Conservation (phyloP, 257 asterid genomes). For the Jacaranda mimosifolia region DNA sequence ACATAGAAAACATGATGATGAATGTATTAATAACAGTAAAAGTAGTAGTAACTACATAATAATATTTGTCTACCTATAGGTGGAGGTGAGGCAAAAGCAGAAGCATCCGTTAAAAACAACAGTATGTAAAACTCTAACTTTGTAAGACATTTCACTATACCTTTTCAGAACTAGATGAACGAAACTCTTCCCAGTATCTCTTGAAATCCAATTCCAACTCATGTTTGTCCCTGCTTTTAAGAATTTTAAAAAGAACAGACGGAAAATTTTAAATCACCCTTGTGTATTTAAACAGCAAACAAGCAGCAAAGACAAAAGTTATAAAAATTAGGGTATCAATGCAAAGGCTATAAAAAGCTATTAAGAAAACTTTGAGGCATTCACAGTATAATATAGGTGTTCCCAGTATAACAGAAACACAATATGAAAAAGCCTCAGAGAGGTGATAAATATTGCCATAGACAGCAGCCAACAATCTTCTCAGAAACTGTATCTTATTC, state of each 20-base stretch:
- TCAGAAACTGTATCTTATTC: slow-evolving; percentile 7
- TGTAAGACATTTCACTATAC: slow-evolving; percentile 36
- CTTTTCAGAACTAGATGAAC: slow-evolving; percentile 81
- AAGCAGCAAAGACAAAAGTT: slow-evolving; percentile 29
- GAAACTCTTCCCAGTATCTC: slow-evolving; percentile 97
- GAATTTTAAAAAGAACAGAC: slow-evolving; percentile 24
- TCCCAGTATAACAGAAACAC: slow-evolving; percentile 27
- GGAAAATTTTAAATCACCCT: slow-evolving; percentile 20
- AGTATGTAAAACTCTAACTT: slow-evolving; percentile 7
- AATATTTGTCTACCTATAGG: background rate
- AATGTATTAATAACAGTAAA: slow-evolving; percentile 19
- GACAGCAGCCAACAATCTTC: slow-evolving; percentile 8
- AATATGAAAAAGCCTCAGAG: slow-evolving; percentile 20
- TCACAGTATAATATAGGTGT: background rate
- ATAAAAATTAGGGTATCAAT: slow-evolving; percentile 10
- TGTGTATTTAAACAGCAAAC: slow-evolving; percentile 28
- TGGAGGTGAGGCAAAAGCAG: slow-evolving; percentile 17
- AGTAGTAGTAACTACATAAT: background rate
- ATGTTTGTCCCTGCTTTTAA: slow-evolving; percentile 62
- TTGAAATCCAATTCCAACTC: slow-evolving; percentile 95
- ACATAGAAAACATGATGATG: slow-evolving; percentile 40
- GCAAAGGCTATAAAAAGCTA: slow-evolving; percentile 15
- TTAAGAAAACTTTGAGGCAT: slow-evolving; percentile 18
- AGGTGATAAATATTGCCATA: slow-evolving; percentile 18
- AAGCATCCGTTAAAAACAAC: background rate